Conservation (phyloP, 2,329 filamentous ascomycete genomes). For the Pseudogymnoascus sp. region DNA sequence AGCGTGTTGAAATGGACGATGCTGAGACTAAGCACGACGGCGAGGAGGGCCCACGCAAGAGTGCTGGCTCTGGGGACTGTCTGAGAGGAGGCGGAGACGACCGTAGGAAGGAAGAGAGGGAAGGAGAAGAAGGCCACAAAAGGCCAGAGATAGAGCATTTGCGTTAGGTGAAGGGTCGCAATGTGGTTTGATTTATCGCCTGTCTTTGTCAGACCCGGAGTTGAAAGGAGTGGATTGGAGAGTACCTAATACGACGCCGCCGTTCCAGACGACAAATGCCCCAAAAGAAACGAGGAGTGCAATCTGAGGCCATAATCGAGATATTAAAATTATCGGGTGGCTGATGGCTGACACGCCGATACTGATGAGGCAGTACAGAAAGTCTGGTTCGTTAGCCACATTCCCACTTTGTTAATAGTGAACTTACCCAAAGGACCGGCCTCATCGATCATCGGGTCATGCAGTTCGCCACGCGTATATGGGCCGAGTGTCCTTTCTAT, state of each 20-base stretch:
- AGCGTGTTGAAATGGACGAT: slow-evolving; percentile 80
- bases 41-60: not conserved
- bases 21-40: slow-evolving; percentile 27
- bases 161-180: slow-evolving; percentile 78
- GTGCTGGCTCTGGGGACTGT: slow-evolving; percentile 22
- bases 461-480: slow-evolving; percentile 44
- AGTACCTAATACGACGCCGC: slow-evolving; percentile 80
- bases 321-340: slow-evolving; percentile 41
- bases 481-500: not conserved
- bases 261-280: slow-evolving; percentile 77
- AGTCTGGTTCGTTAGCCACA: slow-evolving; percentile 37
- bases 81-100: slow-evolving; percentile 38
- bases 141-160: slow-evolving; percentile 94
- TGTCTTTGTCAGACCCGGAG: slow-evolving; percentile 29
- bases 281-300: slow-evolving; percentile 60
- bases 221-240: not conserved
- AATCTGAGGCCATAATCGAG: slow-evolving; percentile 52
- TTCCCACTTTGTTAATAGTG: not conserved
- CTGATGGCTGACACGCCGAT: slow-evolving; percentile 50
- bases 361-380: slow-evolving; percentile 53
- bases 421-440: slow-evolving; percentile 45
- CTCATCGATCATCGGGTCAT: slow-evolving; percentile 44
- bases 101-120: slow-evolving; percentile 58
- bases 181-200: slow-evolving; percentile 93
- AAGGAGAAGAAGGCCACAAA: slow-evolving; percentile 85